Evolutionary conservation across 2,329 filamentous ascomycete species (phyloP).

Genomic region (Hymenoscyphus albidus): DNA sequence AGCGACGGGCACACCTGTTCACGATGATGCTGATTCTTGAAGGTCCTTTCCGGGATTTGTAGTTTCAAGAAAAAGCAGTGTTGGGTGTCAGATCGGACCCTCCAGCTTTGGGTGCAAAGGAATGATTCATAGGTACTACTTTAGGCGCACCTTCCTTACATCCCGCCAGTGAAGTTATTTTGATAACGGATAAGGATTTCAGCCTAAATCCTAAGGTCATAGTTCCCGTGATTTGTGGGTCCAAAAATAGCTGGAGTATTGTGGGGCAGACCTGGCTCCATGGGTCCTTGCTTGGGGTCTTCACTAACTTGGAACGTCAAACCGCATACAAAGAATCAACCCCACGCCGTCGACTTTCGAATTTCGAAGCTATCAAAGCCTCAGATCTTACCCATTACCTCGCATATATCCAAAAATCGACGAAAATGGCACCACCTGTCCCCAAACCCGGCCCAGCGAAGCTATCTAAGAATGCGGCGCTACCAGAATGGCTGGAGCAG

Average conservation of each 20-base stretch:
- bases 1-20: background rate
- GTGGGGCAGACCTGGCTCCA: background rate
- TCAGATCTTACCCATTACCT: background rate
- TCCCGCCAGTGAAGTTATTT: background rate
- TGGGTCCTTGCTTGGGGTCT: background rate
- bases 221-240: background rate
- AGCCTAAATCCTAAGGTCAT: background rate
- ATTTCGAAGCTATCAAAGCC: background rate
- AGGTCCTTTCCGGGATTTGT: background rate
- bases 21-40: background rate
- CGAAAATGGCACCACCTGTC: slow-evolving; percentile 43
- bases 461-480: slow-evolving; percentile 74
- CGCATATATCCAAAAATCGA: slow-evolving; percentile 9
- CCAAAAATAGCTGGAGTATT: background rate
- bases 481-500: slow-evolving; percentile 95
- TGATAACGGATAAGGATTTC: background rate
- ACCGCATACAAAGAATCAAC: background rate
- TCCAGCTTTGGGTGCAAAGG: background rate
- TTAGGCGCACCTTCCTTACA: no score
- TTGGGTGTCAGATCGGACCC: background rate
- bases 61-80: background rate
- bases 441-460: slow-evolving; percentile 90
- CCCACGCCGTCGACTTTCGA: background rate
- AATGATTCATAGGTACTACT: background rate
- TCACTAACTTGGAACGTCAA: background rate